phyloP scores from a whole-genome alignment of 2,329 filamentous ascomycete species.

The Cordyceps cateniannulata region DNA sequence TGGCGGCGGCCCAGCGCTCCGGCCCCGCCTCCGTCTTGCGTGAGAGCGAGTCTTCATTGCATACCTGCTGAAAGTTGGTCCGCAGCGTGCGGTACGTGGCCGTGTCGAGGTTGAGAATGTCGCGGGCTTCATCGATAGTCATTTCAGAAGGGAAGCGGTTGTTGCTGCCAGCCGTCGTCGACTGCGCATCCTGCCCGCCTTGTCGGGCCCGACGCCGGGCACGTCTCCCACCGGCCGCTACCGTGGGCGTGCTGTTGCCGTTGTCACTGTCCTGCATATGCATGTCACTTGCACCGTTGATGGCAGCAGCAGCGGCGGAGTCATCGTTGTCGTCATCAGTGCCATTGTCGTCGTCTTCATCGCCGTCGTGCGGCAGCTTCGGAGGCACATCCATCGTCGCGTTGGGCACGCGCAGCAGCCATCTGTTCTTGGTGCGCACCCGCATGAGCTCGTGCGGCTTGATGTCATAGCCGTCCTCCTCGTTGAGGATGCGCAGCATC shows the following conservation, averaged over 20 bases:
- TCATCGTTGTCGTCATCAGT: not conserved
- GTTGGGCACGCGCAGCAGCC: slow-evolving; percentile 57
- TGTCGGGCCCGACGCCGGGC: slow-evolving; percentile 37
- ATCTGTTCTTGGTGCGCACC: slow-evolving; percentile 61
- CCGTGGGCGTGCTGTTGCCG: not conserved
- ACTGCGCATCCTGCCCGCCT: slow-evolving; percentile 60
- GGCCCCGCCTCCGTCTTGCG: slow-evolving; percentile 73
- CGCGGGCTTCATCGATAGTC: slow-evolving; percentile 71
- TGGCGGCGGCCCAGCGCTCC: slow-evolving; percentile 66
- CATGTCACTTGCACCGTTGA: not conserved
- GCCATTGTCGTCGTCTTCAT: slow-evolving; percentile 14
- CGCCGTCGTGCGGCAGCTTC: slow-evolving; percentile 36
- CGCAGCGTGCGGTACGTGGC: slow-evolving; percentile 58
- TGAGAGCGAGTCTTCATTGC: slow-evolving; percentile 56
- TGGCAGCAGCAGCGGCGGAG: not conserved
- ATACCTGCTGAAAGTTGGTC: slow-evolving; percentile 63
- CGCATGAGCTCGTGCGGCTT: slow-evolving; percentile 65
- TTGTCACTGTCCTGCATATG: not conserved
- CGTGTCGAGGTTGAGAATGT: slow-evolving; percentile 58
- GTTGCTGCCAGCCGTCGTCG: slow-evolving; percentile 61
- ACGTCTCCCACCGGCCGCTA: slow-evolving; percentile 9
- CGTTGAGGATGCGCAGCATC: slow-evolving; percentile 63
- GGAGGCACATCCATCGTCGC: slow-evolving; percentile 23
- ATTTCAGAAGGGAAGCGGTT: slow-evolving; percentile 78
- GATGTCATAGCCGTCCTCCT: slow-evolving; percentile 65